These are phyloP conservation scores for Picochlorum sp. DNA, from an alignment of 139 green algal genomes.

Conservation along the genomic window DNA sequence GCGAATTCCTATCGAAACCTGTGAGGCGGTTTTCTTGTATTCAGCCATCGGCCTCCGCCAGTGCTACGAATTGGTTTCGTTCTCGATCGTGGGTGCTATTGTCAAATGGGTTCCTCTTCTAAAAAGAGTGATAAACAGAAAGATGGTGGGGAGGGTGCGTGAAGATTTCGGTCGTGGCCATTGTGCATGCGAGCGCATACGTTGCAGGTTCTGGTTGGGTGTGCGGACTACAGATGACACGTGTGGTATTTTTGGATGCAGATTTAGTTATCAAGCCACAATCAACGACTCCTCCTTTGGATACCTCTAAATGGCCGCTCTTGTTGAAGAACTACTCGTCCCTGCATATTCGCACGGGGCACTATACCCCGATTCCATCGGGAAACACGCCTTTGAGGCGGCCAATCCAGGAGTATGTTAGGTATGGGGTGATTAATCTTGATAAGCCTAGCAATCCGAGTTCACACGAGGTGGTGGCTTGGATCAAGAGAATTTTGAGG, in stretches of 20 bases:
- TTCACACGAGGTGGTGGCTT: conserved; percentile 95
- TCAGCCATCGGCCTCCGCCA: too few species aligned
- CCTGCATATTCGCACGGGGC: conserved; percentile 87
- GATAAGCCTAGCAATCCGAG: conserved; percentile 97
- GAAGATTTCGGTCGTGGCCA: too few species aligned
- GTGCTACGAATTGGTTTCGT: too few species aligned
- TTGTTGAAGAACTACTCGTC: conserved; percentile 96
- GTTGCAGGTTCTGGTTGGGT: too few species aligned
- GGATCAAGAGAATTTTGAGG: conserved; percentile 92
- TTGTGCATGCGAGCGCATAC: too few species aligned
- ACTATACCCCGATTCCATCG: conserved; percentile 96
- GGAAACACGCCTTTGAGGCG: conserved; percentile 84
- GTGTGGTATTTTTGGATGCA: neutral
- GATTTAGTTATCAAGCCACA: conserved; percentile 24
- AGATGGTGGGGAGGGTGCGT: too few species aligned
- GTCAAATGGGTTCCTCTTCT: too few species aligned
- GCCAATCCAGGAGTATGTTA: conserved; percentile 87
- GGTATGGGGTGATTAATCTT: conserved; percentile 95
- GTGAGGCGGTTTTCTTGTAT: too few species aligned
- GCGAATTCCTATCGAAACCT: too few species aligned
- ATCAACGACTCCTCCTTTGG: conserved; percentile 54
- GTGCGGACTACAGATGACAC: too few species aligned
- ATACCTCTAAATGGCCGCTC: conserved; percentile 93
- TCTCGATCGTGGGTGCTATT: too few species aligned
- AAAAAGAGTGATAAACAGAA: too few species aligned